phyloP scores from a whole-genome alignment of 129 eudicot genomes.

The Artemisia annua region DNA sequence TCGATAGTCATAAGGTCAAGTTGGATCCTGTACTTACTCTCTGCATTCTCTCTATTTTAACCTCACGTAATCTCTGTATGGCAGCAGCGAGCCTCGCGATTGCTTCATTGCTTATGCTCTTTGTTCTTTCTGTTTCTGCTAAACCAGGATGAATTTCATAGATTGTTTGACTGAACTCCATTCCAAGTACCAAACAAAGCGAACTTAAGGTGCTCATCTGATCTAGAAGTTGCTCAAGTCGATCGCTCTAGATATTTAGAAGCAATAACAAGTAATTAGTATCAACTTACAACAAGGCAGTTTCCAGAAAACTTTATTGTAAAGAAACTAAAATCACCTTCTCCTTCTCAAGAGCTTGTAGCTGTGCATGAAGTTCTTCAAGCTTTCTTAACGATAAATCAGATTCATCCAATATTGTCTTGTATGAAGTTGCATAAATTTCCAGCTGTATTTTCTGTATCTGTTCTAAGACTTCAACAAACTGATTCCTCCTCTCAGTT shows the following conservation, averaged over 20 bases:
- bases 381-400: slow-evolving; percentile 75
- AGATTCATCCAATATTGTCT: slow-evolving; percentile 54
- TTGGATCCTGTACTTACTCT: slow-evolving; percentile 41
- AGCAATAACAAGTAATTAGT: slow-evolving; percentile 7
- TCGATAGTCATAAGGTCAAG: neutral
- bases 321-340: slow-evolving; percentile 48
- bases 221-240: slow-evolving; percentile 65
- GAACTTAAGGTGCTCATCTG: slow-evolving; percentile 53
- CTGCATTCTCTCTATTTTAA: slow-evolving; percentile 77
- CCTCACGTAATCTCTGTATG: slow-evolving; percentile 58
- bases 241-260: slow-evolving; percentile 61
- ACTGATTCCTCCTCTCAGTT: slow-evolving; percentile 63
- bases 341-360: slow-evolving; percentile 75
- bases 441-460: slow-evolving; percentile 64
- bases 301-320: neutral
- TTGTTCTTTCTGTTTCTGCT: slow-evolving; percentile 51
- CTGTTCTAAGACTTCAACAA: slow-evolving; percentile 63
- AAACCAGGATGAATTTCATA: slow-evolving; percentile 69
- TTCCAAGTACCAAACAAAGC: slow-evolving; percentile 80
- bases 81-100: slow-evolving; percentile 57
- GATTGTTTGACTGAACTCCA: slow-evolving; percentile 67
- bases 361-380: slow-evolving; percentile 68
- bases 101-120: slow-evolving; percentile 53
- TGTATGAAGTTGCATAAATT: slow-evolving; percentile 39
- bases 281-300: neutral